phyloP scores from a whole-genome alignment of 176 grass and related monocot genomes.

The Bothriochloa decipiens region DNA sequence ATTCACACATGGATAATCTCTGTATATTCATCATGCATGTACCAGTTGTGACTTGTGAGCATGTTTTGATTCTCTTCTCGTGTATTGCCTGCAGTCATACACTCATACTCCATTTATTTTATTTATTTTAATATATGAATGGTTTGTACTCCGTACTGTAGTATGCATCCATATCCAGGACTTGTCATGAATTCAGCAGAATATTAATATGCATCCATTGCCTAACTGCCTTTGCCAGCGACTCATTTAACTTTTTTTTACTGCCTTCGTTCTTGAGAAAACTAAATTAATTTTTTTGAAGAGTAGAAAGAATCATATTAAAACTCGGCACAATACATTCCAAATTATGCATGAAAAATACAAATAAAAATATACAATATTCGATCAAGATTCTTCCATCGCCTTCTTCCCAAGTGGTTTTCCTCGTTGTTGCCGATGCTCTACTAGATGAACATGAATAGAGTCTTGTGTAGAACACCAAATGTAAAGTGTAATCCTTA shows the following conservation, averaged over 20 bases:
- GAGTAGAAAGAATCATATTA: too few species aligned
- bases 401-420: too few species aligned
- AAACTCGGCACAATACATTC: too few species aligned
- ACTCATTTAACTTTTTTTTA: too few species aligned
- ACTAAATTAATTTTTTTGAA: background rate
- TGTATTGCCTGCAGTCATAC: background rate
- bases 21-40: background rate
- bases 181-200: background rate
- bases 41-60: background rate
- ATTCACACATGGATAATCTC: background rate
- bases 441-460: too few species aligned
- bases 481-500: too few species aligned
- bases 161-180: slow-evolving; percentile 2
- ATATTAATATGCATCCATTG: background rate
- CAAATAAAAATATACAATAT: too few species aligned
- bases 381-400: too few species aligned
- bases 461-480: too few species aligned
- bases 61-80: slow-evolving; percentile 13
- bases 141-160: background rate
- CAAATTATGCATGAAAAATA: too few species aligned
- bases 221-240: background rate
- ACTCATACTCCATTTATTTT: background rate
- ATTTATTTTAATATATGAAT: background rate
- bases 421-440: too few species aligned
- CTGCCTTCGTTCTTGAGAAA: too few species aligned